These are phyloP conservation scores for Didymella sp. DNA, from an alignment of 2,329 filamentous ascomycete species.

Conservation along the genomic window DNA sequence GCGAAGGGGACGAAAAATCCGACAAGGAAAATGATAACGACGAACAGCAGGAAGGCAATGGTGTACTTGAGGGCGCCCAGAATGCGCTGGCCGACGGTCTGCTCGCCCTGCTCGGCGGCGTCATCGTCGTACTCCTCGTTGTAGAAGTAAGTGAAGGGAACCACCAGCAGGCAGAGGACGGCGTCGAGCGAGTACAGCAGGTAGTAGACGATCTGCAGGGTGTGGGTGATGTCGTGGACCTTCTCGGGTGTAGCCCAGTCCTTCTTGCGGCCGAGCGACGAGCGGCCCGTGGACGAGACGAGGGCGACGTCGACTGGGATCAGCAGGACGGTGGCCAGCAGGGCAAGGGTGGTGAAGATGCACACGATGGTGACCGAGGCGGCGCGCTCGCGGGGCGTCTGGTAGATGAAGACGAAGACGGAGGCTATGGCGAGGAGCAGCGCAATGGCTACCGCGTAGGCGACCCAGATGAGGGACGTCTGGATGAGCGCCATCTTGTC, in stretches of 20 bases:
- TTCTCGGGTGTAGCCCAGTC: conserved; percentile 89
- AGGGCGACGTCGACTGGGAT: conserved; percentile 95
- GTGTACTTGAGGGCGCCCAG: conserved; percentile 93
- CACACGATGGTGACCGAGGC: conserved; percentile 81
- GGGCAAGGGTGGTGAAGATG: conserved; percentile 82
- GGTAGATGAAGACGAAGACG: conserved; percentile 90
- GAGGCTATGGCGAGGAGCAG: conserved; percentile 78
- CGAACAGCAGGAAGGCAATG: conserved; percentile 78
- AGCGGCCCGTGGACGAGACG: conserved; percentile 83
- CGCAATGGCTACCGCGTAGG: conserved; percentile 82
- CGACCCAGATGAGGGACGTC: conserved; percentile 91
- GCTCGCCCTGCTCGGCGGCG: conserved; percentile 78
- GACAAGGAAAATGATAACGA: conserved; percentile 83
- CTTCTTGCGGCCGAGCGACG: conserved; percentile 81
- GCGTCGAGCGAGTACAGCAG: conserved; percentile 90
- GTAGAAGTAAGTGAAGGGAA: conserved; percentile 98
- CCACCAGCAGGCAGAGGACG: conserved; percentile 83
- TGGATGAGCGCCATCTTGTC: conserved; percentile 73
- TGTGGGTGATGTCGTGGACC: conserved; percentile 78
- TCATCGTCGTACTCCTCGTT: conserved; percentile 97
- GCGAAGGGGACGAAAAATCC: conserved; percentile 93
- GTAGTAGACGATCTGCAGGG: conserved; percentile 90
- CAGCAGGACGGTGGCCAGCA: conserved; percentile 90
- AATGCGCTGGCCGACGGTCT: conserved; percentile 73
- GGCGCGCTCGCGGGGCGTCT: conserved; percentile 85